phyloP scores from a whole-genome alignment of 2,329 filamentous ascomycete genomes.

The Fonsecaea nubica region DNA sequence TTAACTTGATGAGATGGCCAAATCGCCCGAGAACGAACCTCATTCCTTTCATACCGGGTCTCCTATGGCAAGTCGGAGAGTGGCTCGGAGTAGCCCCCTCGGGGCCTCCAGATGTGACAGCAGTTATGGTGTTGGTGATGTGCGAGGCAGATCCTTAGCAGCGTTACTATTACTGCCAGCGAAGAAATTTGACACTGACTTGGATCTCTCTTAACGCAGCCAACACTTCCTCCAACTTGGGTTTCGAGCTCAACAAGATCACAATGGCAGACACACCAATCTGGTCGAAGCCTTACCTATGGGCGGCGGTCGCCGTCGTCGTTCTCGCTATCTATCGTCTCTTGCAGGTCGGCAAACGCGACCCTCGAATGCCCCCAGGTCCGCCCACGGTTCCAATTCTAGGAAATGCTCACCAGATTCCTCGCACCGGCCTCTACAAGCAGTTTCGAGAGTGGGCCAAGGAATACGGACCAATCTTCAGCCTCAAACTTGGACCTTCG shows the following conservation, averaged over 20 bases:
- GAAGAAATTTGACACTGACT: neutral
- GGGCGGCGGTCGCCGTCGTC: slow-evolving; percentile 8
- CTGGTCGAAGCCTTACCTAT: slow-evolving; percentile 10
- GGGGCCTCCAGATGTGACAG: neutral
- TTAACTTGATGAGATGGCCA: neutral
- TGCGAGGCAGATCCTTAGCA: neutral
- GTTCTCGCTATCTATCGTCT: slow-evolving; percentile 20
- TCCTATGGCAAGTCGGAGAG: neutral
- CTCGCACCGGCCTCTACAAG: slow-evolving; percentile 49
- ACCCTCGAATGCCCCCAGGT: slow-evolving; percentile 39
- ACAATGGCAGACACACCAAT: slow-evolving; percentile 9
- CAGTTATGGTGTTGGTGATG: neutral
- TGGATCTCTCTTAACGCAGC: neutral
- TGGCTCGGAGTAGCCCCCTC: neutral
- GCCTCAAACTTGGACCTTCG: slow-evolving; percentile 50
- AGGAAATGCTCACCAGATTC: slow-evolving; percentile 51
- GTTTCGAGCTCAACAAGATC: neutral
- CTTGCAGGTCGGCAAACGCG: slow-evolving; percentile 22
- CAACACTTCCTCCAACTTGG: neutral
- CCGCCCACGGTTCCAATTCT: slow-evolving; percentile 52
- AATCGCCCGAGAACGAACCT: slow-evolving; percentile 9
- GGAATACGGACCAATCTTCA: slow-evolving; percentile 51
- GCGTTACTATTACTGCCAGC: neutral
- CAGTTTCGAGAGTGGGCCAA: slow-evolving; percentile 25
- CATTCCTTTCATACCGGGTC: neutral